Base-by-base conservation (phyloP, 2,329 filamentous ascomycete genomes). In the Claviceps sp. region DNA sequence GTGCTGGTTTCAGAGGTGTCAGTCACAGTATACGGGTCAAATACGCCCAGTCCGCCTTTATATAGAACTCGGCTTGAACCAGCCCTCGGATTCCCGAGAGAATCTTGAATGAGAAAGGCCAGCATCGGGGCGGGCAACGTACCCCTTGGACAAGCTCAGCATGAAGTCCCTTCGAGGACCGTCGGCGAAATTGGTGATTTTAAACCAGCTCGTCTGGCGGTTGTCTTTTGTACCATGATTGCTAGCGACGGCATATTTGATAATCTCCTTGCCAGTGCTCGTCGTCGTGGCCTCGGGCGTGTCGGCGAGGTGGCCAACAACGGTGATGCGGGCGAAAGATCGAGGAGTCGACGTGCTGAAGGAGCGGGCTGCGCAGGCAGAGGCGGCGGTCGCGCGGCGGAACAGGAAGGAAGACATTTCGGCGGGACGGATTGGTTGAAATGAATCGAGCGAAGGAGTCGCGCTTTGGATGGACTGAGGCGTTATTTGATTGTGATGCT, bases 201-300 rank as follows among this genome's bases (percentile, higher is more conserved):
- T 77, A 77, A 94, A 97, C 86, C 86, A 97, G 74, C 84, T 93
- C 34, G 85, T 87, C 65, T 81, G 77, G 63, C 81, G 76, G 69
- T 87, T 85, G 16, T 91, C 85, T 58, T 71, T 73, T 55, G 74
- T 70, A 14, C 88, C 88, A 54, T 66, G 67, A 67, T 73, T 82
- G 61, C 81, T 86, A 50, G 81, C 90, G 56, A 98, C 72, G 4
- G 81, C 72, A 67, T 95, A 97, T 61, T 78, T 80, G 63, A 97
- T 65, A 54, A 95, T 63, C 57, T 94, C 86, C 57, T 76, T 77
- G 54, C 88, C 88, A 50, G 73, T 83, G 61, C 79, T 77, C 47
- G 86, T 87, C 54, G 81, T 68, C 40, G 78, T 75, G 58, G 89
- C 62, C 74, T 96, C 90, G 54, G 93, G 91, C 50, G 81, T 77